These are phyloP conservation scores for Imleria badia DNA, from an alignment of 768 basidiomycete genomes.

Conservation along the genomic window DNA sequence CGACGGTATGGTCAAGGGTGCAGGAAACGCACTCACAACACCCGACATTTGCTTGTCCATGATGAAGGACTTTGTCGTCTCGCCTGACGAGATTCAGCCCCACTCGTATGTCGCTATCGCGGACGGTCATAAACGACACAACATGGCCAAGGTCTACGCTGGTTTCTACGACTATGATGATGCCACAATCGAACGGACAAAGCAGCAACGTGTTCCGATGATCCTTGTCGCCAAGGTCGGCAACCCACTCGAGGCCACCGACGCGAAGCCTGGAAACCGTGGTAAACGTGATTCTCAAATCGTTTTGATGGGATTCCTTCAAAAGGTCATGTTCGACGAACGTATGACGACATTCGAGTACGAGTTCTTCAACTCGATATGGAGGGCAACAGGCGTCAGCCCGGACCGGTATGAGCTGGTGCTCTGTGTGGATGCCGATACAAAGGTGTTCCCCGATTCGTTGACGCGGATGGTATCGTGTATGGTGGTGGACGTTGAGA, in stretches of 20 bases:
- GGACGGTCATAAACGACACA: constrained; percentile 99
- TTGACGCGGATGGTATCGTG: constrained; percentile 94
- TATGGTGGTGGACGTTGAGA: constrained; percentile 96
- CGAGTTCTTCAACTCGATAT: constrained; percentile 98
- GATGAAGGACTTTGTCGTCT: constrained; percentile 94
- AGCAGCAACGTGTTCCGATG: constrained; percentile 96
- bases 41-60: constrained; percentile 92
- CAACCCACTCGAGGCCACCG: constrained; percentile 85
- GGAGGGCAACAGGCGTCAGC: constrained; percentile 92
- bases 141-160: constrained; percentile 98
- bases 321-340: constrained; percentile 99
- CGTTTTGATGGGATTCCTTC: constrained; percentile 95
- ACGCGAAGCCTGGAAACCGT: constrained; percentile 95
- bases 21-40: constrained; percentile 84
- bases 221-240: constrained; percentile 95
- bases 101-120: constrained; percentile 98
- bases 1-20: constrained; percentile 98
- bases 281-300: constrained; percentile 99
- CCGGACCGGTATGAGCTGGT: constrained; percentile 96
- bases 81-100: constrained; percentile 81
- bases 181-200: constrained; percentile 81
- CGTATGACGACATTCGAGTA: constrained; percentile 99
- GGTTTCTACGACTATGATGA: constrained; percentile 97
- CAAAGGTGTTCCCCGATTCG: constrained; percentile 98
- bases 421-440: constrained; percentile 96